phyloP scores from a whole-genome alignment of 2,329 filamentous ascomycete species.

The Didymella sp. region DNA sequence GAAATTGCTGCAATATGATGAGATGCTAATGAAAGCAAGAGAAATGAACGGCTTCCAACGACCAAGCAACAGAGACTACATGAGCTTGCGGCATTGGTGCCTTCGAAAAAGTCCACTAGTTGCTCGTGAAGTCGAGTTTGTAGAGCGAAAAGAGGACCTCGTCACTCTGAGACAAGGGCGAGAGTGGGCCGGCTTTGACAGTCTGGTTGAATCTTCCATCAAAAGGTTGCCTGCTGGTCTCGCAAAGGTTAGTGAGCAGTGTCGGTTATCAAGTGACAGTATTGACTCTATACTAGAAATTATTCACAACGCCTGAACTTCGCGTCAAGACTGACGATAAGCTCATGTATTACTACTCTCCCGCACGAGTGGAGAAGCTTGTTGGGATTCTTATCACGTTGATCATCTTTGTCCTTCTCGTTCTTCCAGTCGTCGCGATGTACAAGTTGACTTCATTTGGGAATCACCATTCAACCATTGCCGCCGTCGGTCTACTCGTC shows the following conservation, averaged over 20 bases:
- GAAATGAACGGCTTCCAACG: slow-evolving; percentile 44
- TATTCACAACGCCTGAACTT: slow-evolving; percentile 45
- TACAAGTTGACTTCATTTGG: slow-evolving; percentile 44
- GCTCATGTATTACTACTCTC: slow-evolving; percentile 41
- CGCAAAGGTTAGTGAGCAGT: background rate
- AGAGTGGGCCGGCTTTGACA: slow-evolving; percentile 49
- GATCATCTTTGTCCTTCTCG: slow-evolving; percentile 49
- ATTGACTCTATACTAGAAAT: slow-evolving; percentile 21
- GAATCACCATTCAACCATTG: slow-evolving; percentile 40
- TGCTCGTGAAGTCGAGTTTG: slow-evolving; percentile 26
- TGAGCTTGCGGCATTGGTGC: slow-evolving; percentile 43
- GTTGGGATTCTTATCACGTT: slow-evolving; percentile 48
- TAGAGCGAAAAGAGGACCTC: slow-evolving; percentile 45
- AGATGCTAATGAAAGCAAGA: slow-evolving; percentile 42
- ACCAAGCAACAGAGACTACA: slow-evolving; percentile 45
- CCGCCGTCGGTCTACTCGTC: slow-evolving; percentile 50
- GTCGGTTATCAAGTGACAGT: too few species aligned
- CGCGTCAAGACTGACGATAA: slow-evolving; percentile 39
- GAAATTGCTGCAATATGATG: slow-evolving; percentile 34
- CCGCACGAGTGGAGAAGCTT: slow-evolving; percentile 41
- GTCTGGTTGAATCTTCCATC: slow-evolving; percentile 35
- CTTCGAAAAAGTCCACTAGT: slow-evolving; percentile 35
- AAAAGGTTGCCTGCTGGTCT: background rate
- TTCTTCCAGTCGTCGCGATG: slow-evolving; percentile 48
- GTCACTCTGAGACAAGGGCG: slow-evolving; percentile 43